These are phyloP conservation scores for Paratinospora sagittata DNA, from an alignment of 164 flowering plant species.

Conservation along the genomic window DNA sequence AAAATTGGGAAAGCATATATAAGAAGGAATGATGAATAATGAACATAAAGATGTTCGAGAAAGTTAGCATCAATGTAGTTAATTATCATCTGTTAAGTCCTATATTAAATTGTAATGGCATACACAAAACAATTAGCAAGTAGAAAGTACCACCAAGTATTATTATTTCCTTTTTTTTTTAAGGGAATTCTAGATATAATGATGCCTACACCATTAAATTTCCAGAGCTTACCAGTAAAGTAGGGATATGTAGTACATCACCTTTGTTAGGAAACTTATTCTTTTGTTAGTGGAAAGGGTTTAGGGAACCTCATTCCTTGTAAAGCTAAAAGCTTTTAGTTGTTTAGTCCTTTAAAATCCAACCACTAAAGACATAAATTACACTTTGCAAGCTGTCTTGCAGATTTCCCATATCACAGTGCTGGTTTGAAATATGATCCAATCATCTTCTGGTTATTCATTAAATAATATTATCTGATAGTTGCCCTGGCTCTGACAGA, in stretches of 20 bases:
- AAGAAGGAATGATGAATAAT: no score
- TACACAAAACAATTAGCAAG: background rate
- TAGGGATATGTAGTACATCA: background rate
- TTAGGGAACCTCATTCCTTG: conserved; percentile 23
- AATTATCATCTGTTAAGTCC: background rate
- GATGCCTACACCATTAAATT: background rate
- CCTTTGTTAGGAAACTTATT: conserved; percentile 20
- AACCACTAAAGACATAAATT: background rate
- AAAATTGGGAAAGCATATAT: background rate
- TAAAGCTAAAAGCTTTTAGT: background rate
- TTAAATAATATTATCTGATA: background rate
- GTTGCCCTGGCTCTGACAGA: background rate
- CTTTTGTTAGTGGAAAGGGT: conserved; percentile 17
- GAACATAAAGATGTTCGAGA: no score
- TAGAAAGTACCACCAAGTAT: background rate
- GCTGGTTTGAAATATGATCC: background rate
- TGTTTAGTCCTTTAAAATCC: background rate
- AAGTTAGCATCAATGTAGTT: background rate
- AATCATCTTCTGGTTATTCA: background rate
- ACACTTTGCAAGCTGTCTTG: conserved; percentile 13
- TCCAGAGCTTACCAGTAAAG: conserved; percentile 9
- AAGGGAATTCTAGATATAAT: background rate
- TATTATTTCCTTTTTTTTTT: no score
- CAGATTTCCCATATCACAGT: background rate
- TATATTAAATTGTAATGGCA: background rate